phyloP scores from a whole-genome alignment of 208 protist species.

The Kentomonas sorsogonicus region DNA sequence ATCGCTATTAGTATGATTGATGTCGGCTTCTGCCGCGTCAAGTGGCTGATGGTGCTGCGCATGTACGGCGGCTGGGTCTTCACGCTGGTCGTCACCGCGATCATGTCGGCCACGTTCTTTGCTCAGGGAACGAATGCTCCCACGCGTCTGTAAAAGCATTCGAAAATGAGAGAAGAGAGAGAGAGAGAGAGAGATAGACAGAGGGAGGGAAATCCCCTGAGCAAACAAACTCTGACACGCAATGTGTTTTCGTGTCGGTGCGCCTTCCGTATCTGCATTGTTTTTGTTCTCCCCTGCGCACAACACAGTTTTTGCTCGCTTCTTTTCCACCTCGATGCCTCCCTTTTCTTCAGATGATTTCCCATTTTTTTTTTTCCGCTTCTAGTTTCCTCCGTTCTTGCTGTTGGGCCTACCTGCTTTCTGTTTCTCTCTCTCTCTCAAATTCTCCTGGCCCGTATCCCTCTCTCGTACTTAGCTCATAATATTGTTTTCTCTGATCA shows the following conservation, averaged over 20 bases:
- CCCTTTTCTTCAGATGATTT: no score
- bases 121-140: conserved; percentile 49
- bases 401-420: not conserved
- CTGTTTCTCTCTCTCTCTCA: not conserved
- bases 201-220: not conserved
- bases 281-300: no score
- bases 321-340: no score
- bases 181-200: not conserved
- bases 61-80: conserved; percentile 50
- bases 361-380: no score
- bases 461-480: not conserved
- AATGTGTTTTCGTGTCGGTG: no score
- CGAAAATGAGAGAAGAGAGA: no score
- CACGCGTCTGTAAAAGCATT: not conserved
- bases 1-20: conserved; percentile 56
- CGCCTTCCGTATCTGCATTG: no score
- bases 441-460: not conserved
- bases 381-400: no score
- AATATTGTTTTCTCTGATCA: conserved; percentile 2
- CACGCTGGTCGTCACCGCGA: conserved; percentile 36
- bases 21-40: conserved; percentile 28
- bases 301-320: no score
- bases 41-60: conserved; percentile 42
- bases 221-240: no score
- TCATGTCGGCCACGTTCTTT: conserved; percentile 50